Base-by-base conservation (phyloP, 1,284 basidiomycete genomes). In the Grifola frondosa region DNA sequence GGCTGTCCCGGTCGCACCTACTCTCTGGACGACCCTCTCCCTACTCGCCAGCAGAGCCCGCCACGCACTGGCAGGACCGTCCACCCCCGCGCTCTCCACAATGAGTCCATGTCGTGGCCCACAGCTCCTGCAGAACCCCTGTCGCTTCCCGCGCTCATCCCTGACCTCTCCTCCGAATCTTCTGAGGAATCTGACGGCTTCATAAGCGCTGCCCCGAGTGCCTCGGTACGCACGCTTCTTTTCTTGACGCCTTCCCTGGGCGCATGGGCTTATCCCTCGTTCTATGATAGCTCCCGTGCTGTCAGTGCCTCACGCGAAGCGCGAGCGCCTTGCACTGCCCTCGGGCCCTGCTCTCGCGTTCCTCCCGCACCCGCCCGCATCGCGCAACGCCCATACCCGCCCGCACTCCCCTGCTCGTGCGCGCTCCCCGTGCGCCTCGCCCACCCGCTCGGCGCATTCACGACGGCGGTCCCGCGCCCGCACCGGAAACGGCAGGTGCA, bases 1-100 rank as follows among this genome's bases (percentile, higher is more conserved):
- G 82, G 82, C 25, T 84, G 81, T 59, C 81, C 81, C 31, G 82
- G 82, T 25, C 73, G 80, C 46, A 84, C 81, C 2, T 86, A 84
- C 59, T 63, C 63, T 36, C 63, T 73, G 23, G 72, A 69, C 36
- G 72, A 72, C 36, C 32, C 53, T 40, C 29, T 49, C 47, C 26
- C 47, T 35, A 34, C 41, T 31, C 40, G 46, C 17, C 31, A 44
- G 24, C 33, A 37, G 28, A 50, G 42, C 30, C 39, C 40, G 25
- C 22, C 36, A 44, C 40, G 48, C 21, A 50, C 57, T 32, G 67
- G 67, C 42, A 70, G 63, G 31, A 69, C 70, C 26, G 57, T 72
- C 21, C 78, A 81, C 52, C 77, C 79, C 5, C 66, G 76, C 32
- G 73, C 70, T 5, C 53, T 69, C 17, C n/a, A n/a, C n/a, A n/a